These are phyloP conservation scores for Coemansia sp. DNA, from an alignment of 192 early-diverging fungal species.

Conservation along the genomic window DNA sequence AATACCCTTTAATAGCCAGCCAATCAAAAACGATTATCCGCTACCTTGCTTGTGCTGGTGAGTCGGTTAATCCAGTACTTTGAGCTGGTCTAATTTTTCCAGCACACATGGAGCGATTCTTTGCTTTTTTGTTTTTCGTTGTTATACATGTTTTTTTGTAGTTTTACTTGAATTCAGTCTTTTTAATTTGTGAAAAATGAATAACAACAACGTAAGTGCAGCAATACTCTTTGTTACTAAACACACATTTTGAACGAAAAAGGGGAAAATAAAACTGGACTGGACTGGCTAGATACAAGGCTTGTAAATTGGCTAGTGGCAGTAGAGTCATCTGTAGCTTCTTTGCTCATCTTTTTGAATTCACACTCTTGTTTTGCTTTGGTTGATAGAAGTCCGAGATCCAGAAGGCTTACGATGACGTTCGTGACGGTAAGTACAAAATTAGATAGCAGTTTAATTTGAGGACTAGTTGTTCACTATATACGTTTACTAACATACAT, in stretches of 20 bases:
- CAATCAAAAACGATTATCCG: too few species aligned
- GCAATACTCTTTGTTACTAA: neutral
- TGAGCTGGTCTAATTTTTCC: too few species aligned
- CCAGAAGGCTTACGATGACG: slow-evolving; percentile 54
- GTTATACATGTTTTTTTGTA: neutral
- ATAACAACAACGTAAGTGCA: neutral
- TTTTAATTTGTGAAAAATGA: neutral
- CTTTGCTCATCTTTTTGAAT: neutral
- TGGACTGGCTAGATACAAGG: too few species aligned
- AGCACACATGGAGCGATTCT: too few species aligned
- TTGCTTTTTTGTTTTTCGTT: neutral
- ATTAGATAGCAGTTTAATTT: too few species aligned
- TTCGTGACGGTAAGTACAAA: slow-evolving; percentile 51
- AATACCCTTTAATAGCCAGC: neutral
- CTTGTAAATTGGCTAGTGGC: too few species aligned
- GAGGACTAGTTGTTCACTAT: neutral
- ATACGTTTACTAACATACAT: neutral
- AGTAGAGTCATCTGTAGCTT: too few species aligned
- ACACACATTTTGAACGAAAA: too few species aligned
- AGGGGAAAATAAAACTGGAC: too few species aligned
- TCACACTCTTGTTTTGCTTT: too few species aligned
- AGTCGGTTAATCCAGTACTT: neutral
- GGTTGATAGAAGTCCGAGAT: slow-evolving; percentile 49
- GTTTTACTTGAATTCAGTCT: neutral
- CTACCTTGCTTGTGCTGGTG: too few species aligned